These are phyloP conservation scores for Lenwebbia sp. DNA, from an alignment of 345 rosid species.

Conservation along the genomic window DNA sequence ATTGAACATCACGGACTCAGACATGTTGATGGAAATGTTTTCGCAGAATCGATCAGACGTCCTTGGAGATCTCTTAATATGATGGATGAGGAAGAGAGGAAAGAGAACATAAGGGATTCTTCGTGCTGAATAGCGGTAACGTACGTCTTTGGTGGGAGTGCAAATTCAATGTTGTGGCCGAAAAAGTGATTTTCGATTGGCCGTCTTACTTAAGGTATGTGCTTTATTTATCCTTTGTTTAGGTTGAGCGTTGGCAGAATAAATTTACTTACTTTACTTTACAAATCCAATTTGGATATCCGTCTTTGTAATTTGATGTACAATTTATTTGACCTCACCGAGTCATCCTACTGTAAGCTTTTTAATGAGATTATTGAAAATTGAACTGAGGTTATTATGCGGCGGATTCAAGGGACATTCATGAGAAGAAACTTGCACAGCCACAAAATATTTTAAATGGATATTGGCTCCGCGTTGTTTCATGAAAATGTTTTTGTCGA, in stretches of 20 bases:
- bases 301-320: not conserved
- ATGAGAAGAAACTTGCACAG: not conserved
- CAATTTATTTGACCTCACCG: not conserved
- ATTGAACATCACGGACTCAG: no score
- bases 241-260: not conserved
- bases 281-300: not conserved
- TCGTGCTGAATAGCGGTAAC: not conserved
- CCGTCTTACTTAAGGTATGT: not conserved
- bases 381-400: not conserved
- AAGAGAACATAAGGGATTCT: not conserved
- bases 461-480: not conserved
- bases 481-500: no score
- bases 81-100: constrained; percentile 17
- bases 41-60: no score
- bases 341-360: not conserved
- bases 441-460: not conserved
- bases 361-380: not conserved
- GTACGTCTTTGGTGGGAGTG: not conserved
- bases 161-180: not conserved
- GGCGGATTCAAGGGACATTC: not conserved
- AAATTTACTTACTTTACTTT: not conserved
- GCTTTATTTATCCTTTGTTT: not conserved
- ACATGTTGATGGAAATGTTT: no score
- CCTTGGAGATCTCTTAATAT: not conserved
- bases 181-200: not conserved